Evolutionary conservation across 164 flowering plant species (phyloP), one percentile per base, ranked within the genome.

Genomic region (Piper betle): DNA sequence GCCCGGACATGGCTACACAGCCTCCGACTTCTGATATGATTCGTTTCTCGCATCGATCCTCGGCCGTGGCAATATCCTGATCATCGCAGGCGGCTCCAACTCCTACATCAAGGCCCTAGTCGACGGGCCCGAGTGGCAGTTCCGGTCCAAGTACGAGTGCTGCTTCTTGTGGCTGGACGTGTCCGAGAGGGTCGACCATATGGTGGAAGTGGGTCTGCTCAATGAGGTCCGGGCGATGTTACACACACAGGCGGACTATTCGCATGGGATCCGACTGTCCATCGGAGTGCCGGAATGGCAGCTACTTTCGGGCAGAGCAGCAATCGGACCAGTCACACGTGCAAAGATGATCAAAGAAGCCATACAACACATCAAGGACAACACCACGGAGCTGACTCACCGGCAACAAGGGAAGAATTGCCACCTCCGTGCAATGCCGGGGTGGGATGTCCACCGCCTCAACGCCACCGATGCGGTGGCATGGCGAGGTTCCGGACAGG

Each of bases 21-120:
- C 77, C 2, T 2, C 50, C 0, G 90, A 91, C 37, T 91, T 91
- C 64, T 53, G 76, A 1, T 65, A 17, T 42, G 71, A 64, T 0
- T 90, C 85, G 0, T 52, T 77, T 0, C n/a, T 8, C 0, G 74
- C 87, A 2, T 77, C 80, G 7, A 86, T 91, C 53, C 13, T 65
- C 10, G 25, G 25, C 4, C 70, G 76, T 2, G 77, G 74, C 42
- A 66, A 69, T 12, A 73, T 82, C 12, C 97, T 96, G 2, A 84
- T 91, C 61, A 77, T 91, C 56, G 96, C 83, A 10, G 97, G 97
- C 1, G 97, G 97, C 0, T 91, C 97, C 1, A 91, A 88, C 58
- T 83, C 94, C 0, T 88, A 61, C 73, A 73, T 91, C 40, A 77
- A 84, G 41, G 76, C 90, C 0, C 68, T 88, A 0, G 83, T 86